A percentile compares a stretch with the other conserved stretches of the same genome.
These are phyloP conservation scores for Cladosporium oxysporum DNA, from an alignment of 2,329 filamentous ascomycete species.

Conservation along the genomic window DNA sequence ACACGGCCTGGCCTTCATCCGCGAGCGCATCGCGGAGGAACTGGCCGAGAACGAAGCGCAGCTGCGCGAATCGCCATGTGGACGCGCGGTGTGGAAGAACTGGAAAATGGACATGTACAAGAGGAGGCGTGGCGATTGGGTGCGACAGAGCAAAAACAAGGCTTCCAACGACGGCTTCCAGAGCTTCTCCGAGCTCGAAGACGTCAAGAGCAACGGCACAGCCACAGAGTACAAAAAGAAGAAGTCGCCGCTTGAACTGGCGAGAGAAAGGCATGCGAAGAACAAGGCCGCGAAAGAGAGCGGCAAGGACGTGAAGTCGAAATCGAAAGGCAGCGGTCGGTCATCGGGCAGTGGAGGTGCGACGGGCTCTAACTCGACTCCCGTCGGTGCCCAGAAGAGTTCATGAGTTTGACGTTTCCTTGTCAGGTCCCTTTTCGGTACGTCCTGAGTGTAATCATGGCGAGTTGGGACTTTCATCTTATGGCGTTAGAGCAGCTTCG, in stretches of 20 bases:
- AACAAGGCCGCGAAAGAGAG: constrained; percentile 42
- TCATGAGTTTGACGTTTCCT: neutral
- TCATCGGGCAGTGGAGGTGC: neutral
- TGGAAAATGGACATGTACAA: constrained; percentile 75
- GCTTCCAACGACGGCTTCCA: constrained; percentile 55
- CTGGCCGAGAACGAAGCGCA: constrained; percentile 60
- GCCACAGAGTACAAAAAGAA: constrained; percentile 28
- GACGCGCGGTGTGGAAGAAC: constrained; percentile 70
- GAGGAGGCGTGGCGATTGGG: constrained; percentile 63
- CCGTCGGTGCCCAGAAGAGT: neutral
- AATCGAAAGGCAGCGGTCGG: constrained; percentile 24
- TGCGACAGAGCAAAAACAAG: constrained; percentile 57
- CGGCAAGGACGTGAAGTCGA: constrained; percentile 33
- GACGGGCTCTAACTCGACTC: constrained; percentile 6
- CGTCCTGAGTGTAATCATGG: neutral
- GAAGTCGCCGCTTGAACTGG: constrained; percentile 58
- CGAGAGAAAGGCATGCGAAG: constrained; percentile 58
- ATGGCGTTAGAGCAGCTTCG: constrained; percentile 12
- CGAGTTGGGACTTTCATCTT: neutral
- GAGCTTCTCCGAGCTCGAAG: constrained; percentile 50
- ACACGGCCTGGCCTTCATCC: constrained; percentile 64
- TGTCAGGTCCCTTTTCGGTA: neutral
- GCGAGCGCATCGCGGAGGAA: constrained; percentile 67
- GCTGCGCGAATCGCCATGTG: constrained; percentile 65
- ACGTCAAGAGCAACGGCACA: constrained; percentile 13